Conservation (phyloP, 106 monocot species). For the Triglochin maritima region DNA sequence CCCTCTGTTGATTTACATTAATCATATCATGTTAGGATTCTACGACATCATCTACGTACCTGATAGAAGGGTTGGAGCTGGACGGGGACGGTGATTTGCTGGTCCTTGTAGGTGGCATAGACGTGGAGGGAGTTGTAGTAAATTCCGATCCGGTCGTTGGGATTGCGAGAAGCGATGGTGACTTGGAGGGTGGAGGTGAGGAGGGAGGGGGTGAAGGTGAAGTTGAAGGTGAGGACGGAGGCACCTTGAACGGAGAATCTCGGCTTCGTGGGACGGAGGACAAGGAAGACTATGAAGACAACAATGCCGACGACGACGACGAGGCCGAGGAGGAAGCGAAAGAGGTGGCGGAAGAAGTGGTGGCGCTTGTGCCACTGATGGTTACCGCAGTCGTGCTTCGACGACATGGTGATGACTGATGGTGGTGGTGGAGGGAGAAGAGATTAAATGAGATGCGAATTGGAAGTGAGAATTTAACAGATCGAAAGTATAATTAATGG, state of each 20-base stretch:
- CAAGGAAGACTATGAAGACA: slow-evolving; percentile 48
- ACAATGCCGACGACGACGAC: slow-evolving; percentile 33
- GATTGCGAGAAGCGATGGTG: slow-evolving; percentile 49
- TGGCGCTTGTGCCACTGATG: neutral
- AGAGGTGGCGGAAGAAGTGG: slow-evolving; percentile 13
- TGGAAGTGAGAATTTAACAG: too few species aligned
- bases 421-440: too few species aligned
- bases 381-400: slow-evolving; percentile 1
- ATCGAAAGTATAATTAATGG: too few species aligned
- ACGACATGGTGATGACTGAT: neutral
- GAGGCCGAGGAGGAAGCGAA: slow-evolving; percentile 1
- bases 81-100: slow-evolving; percentile 31
- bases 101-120: slow-evolving; percentile 34
- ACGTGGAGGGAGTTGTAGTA: slow-evolving; percentile 50
- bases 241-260: slow-evolving; percentile 41
- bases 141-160: slow-evolving; percentile 49
- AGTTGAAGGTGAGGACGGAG: slow-evolving; percentile 23
- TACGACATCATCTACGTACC: too few species aligned
- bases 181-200: slow-evolving; percentile 24
- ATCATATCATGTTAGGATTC: too few species aligned
- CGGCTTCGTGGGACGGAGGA: slow-evolving; percentile 61
- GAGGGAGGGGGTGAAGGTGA: slow-evolving; percentile 20
- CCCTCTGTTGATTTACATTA: too few species aligned
- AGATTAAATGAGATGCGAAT: too few species aligned
- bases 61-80: slow-evolving; percentile 32